Evolutionary conservation across 108 stramenopile species (phyloP), one percentile per base, ranked within the genome.

Genomic region (Bacterosira constricta): DNA sequence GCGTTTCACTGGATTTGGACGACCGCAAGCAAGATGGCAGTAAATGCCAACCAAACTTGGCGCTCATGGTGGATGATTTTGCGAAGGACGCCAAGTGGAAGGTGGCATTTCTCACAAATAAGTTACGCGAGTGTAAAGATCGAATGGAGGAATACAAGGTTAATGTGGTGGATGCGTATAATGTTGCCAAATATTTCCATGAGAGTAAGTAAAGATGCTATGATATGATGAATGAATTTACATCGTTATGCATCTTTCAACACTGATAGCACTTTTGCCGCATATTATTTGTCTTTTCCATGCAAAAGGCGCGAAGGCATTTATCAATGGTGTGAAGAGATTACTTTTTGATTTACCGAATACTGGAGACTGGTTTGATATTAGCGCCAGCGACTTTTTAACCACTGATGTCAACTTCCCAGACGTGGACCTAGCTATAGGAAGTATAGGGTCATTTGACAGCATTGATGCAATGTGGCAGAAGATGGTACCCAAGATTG

Each of bases 301-400:
- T n/a, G n/a, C n/a, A 34, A 25, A 62, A 74, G 73, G 77, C 6
- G 77, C 69, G 7, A 78, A 64, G 29, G 9, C 55, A 5, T 56
- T 38, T n/a, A 56, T 56, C 35, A 78, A 70, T 60, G 58, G 62
- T 41, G 63, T 56, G 15, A 78, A 63, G 1, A 57, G 47, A 65
- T 46, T 63, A 59, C 64, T 78, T 18, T 65, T 78, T 51, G 62
- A 63, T 37, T 51, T 59, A 45, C 63, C 63, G 18, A 39, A 55
- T 36, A 50, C 62, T 44, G 66, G 74, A 35, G 63, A 71, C 23
- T 78, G 77, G 77, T 78, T 78, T 58, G 41, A 68, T 42, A 69
- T 78, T 2, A 78, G 69, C 47, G 36, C 49, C 21, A 52, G 37
- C 11, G 77, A 78, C 53, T 68, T 78, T 34, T 54, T 59, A 36